These are phyloP conservation scores for Ramaria sp. DNA, from an alignment of 768 basidiomycete genomes.

Conservation along the genomic window DNA sequence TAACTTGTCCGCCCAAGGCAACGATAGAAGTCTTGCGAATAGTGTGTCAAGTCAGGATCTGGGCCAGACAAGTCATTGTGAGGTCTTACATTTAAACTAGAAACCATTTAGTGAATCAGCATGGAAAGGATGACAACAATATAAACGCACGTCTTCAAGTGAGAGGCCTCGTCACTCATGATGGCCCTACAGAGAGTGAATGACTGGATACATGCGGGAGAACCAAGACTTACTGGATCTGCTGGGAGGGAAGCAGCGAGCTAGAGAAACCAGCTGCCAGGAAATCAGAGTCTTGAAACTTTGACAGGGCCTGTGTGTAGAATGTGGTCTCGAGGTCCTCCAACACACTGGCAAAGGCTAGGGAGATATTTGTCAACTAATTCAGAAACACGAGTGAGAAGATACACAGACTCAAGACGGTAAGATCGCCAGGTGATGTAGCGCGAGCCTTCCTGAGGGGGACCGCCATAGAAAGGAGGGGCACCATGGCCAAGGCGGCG, in stretches of 20 bases:
- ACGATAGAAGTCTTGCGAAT: slow-evolving; percentile 33
- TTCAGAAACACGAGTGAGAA: background rate
- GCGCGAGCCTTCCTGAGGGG: slow-evolving; percentile 26
- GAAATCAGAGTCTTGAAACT: slow-evolving; percentile 59
- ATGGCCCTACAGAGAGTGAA: slow-evolving; percentile 26
- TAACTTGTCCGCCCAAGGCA: slow-evolving; percentile 41
- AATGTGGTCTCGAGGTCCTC: slow-evolving; percentile 65
- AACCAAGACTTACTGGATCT: slow-evolving; percentile 29
- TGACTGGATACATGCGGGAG: background rate
- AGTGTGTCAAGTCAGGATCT: background rate
- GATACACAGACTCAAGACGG: slow-evolving; percentile 36
- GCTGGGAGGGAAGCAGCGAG: slow-evolving; percentile 42
- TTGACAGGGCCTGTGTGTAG: slow-evolving; percentile 52
- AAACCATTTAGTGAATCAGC: background rate
- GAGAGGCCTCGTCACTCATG: slow-evolving; percentile 49
- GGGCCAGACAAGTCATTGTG: background rate
- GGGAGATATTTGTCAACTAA: background rate
- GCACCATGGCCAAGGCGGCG: slow-evolving; percentile 13
- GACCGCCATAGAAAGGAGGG: slow-evolving; percentile 37
- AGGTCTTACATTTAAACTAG: slow-evolving; percentile 2
- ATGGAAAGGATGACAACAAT: slow-evolving; percentile 14
- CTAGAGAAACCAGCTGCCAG: slow-evolving; percentile 50
- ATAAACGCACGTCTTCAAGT: slow-evolving; percentile 24
- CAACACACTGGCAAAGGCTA: slow-evolving; percentile 68
- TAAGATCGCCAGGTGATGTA: slow-evolving; percentile 10